Conservation (phyloP, 768 basidiomycete species). For the Termitomyces sp. region DNA sequence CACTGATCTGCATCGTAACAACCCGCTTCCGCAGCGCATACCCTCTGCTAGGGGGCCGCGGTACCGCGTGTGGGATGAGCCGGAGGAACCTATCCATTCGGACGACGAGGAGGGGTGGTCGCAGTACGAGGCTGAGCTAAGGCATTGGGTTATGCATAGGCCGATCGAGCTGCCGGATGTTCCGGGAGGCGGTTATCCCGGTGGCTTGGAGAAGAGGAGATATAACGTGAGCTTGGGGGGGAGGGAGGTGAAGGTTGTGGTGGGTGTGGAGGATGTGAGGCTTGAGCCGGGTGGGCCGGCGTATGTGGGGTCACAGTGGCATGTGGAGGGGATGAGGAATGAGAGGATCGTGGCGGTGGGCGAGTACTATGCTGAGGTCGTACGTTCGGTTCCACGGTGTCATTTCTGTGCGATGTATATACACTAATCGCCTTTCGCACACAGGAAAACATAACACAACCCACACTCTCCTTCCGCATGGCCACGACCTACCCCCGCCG, state of each 20-base stretch:
- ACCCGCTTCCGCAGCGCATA: conserved; percentile 37
- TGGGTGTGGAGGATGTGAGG: conserved; percentile 31
- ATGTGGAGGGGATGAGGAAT: conserved; percentile 47
- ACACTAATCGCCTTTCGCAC: not conserved
- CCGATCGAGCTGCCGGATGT: conserved; percentile 43
- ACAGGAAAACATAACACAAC: conserved; percentile 38
- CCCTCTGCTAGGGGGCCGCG: conserved; percentile 24
- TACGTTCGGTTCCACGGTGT: conserved; percentile 17
- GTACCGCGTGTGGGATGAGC: conserved; percentile 43
- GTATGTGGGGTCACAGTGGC: conserved; percentile 35
- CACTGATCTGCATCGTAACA: conserved; percentile 46
- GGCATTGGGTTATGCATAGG: conserved; percentile 35
- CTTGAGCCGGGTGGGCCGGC: conserved; percentile 28
- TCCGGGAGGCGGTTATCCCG: conserved; percentile 34
- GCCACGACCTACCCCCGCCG: conserved; percentile 41
- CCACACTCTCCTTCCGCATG: conserved; percentile 40
- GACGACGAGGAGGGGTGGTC: conserved; percentile 45
- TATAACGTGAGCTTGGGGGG: conserved; percentile 31
- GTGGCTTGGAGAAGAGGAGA: conserved; percentile 38
- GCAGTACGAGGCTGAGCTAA: conserved; percentile 33
- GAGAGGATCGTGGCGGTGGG: conserved; percentile 45
- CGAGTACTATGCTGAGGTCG: conserved; percentile 33
- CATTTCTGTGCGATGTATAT: no score
- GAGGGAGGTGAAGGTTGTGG: conserved; percentile 35
- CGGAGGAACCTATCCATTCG: conserved; percentile 40